A percentile compares a stretch with the other conserved stretches of the same genome.
Conservation (phyloP, 2,329 filamentous ascomycete genomes). For the Clonostachys chloroleuca region DNA sequence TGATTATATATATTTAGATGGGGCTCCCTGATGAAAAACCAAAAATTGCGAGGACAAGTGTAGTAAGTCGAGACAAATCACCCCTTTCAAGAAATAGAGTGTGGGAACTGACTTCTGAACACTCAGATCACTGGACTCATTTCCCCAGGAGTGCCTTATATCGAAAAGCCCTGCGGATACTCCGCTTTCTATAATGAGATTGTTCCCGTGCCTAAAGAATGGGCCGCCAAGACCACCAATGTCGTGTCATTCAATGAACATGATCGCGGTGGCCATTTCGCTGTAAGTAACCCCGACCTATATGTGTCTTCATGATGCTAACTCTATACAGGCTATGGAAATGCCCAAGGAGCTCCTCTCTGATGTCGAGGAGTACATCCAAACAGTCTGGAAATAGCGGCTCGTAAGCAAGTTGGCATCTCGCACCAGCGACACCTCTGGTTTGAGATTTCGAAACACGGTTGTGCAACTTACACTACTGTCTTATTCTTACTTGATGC, state of each 20-base stretch:
- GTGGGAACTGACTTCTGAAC: too few relatives aligned
- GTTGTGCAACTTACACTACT: too few relatives aligned
- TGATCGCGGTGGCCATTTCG: constrained; percentile 46
- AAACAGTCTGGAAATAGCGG: constrained; percentile 3
- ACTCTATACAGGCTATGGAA: constrained; percentile 20
- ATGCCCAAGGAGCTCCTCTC: constrained; percentile 27
- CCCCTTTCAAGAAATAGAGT: too few relatives aligned
- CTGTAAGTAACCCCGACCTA: constrained; percentile 9
- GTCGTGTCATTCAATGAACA: constrained; percentile 24
- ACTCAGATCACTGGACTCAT: too few relatives aligned
- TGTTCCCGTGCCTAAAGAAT: constrained; percentile 24
- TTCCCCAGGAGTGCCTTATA: too few relatives aligned
- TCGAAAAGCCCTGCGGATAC: constrained; percentile 33
- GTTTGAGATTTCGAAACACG: too few relatives aligned
- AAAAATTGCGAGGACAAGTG: too few relatives aligned
- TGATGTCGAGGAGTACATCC: constrained; percentile 37
- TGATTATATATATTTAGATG: not conserved
- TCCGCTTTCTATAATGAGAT: constrained; percentile 38
- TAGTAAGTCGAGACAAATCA: too few relatives aligned
- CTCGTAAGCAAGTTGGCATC: too few relatives aligned
- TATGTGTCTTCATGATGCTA: too few relatives aligned
- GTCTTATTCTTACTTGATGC: too few relatives aligned
- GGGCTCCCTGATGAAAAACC: not conserved
- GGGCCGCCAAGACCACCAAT: constrained; percentile 24
- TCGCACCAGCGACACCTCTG: too few relatives aligned